A percentile compares a stretch with the other conserved stretches of the same genome.
Conservation (phyloP, 257 asterid species). For the Przewalskia tangutica region DNA sequence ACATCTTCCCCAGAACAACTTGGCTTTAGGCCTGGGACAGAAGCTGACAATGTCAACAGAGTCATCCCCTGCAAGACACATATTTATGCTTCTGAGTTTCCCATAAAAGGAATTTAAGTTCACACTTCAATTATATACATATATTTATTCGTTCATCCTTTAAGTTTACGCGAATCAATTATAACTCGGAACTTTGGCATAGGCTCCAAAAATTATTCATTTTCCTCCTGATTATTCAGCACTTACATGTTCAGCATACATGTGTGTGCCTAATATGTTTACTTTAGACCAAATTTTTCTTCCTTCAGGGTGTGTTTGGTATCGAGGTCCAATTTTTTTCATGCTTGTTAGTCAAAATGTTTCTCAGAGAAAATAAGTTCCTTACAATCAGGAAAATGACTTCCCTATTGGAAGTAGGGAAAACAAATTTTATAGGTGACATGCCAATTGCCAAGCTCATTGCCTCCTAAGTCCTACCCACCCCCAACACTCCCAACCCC, state of each 20-base stretch:
- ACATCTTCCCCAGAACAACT: constrained; percentile 27
- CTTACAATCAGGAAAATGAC: no score
- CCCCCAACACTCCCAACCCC: no score
- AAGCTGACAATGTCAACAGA: constrained; percentile 50
- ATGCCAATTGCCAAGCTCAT: no score
- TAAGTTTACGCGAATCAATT: not conserved
- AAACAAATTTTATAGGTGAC: no score
- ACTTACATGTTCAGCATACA: not conserved
- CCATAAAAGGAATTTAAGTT: not conserved
- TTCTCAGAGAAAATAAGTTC: no score
- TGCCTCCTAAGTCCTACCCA: no score
- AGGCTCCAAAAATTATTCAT: not conserved
- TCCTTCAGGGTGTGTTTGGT: not conserved
- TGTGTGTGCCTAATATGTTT: not conserved
- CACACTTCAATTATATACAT: not conserved
- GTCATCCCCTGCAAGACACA: constrained; percentile 48
- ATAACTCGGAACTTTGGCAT: not conserved
- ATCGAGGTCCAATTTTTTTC: no score
- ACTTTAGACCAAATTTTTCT: not conserved
- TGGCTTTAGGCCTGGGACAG: constrained; percentile 44
- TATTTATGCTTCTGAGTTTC: constrained; percentile 8
- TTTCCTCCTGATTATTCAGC: not conserved
- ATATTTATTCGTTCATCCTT: not conserved
- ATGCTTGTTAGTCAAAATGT: no score
- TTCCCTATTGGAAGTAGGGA: no score